Base-by-base conservation (phyloP, 257 asterid genomes). In the Nicotiana tabacum region DNA sequence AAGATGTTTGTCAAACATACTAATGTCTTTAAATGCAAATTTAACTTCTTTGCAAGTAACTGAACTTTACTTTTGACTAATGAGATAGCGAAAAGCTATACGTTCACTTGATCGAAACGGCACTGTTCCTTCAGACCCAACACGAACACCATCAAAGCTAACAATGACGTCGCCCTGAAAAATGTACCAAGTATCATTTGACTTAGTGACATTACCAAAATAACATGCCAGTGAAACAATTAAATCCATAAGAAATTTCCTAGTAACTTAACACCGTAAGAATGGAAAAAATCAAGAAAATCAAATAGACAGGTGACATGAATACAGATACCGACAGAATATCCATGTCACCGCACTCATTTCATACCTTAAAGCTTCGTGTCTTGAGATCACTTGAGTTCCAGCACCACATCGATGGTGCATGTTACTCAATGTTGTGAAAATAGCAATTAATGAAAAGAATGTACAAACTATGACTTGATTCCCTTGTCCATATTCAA, bases 61-160 rank as follows among this genome's bases (percentile, higher is more conserved):
- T 24, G 53, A 85, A 77, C 64, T 35, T 86, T 90, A 94, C 95
- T 90, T 91, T 90, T 92, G 95, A 90, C 98, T 93, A 79, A 96
- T 88, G 83, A 96, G 95, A 88, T 92, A 96, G 87, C 98, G 97
- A 87, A 96, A 96, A 70, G 98, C 99, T 84, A 96, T 96, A 70
- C 98, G 97, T 90, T 93, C 99, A 53, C 92, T 87, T 58, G 98
- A 90, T 77, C 94, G 96, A 89, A 94, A 96, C 1, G 98, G 99
- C 76, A 96, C 96, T 24, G 99, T 96, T 85, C 99, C 98, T 90
- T 96, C 98, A 82, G 92, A 86, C 64, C 98, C 99, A 72, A 96
- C 96, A 80, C 91, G 96, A 90, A 92, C 90, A 89, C 89, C 88
- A 81, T 93, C 92, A 77, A 96, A 96, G 93, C 98, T 94, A 74